These are phyloP conservation scores for Acaromyces ingoldii DNA, from an alignment of 1,284 basidiomycete genomes.

Conservation along the genomic window DNA sequence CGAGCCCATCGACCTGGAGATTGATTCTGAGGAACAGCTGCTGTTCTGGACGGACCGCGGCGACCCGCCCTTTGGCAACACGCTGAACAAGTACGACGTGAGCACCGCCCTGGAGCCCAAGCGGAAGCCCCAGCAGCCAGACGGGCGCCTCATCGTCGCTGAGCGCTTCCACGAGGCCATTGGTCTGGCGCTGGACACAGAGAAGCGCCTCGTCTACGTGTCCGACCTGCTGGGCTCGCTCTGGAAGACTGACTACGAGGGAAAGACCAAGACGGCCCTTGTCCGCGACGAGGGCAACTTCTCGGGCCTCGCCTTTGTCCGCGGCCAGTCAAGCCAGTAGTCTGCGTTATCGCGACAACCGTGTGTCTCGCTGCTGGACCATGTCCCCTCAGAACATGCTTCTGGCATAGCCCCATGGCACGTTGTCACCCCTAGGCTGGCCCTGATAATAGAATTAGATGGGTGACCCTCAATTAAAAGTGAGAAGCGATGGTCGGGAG, in stretches of 20 bases:
- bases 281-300: neutral
- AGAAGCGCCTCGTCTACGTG: constrained; percentile 5
- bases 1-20: constrained; percentile 9
- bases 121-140: neutral
- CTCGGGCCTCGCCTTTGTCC: neutral
- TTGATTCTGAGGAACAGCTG: neutral
- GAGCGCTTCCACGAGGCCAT: constrained; percentile 65
- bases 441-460: too few relatives aligned
- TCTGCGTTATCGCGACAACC: too few relatives aligned
- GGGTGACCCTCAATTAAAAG: too few relatives aligned
- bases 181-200: constrained; percentile 6
- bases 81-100: neutral
- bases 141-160: constrained; percentile 22
- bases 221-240: constrained; percentile 7
- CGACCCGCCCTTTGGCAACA: constrained; percentile 2
- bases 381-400: too few relatives aligned
- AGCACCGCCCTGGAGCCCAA: neutral
- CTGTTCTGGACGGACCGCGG: constrained; percentile 12
- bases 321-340: too few relatives aligned
- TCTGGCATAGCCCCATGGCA: too few relatives aligned
- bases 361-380: too few relatives aligned
- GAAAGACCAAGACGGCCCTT: neutral
- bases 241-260: neutral
- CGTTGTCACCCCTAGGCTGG: too few relatives aligned
- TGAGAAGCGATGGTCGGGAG: too few relatives aligned